phyloP scores from a whole-genome alignment of 768 basidiomycete species.

The Coprinellus aureogranulatus region DNA sequence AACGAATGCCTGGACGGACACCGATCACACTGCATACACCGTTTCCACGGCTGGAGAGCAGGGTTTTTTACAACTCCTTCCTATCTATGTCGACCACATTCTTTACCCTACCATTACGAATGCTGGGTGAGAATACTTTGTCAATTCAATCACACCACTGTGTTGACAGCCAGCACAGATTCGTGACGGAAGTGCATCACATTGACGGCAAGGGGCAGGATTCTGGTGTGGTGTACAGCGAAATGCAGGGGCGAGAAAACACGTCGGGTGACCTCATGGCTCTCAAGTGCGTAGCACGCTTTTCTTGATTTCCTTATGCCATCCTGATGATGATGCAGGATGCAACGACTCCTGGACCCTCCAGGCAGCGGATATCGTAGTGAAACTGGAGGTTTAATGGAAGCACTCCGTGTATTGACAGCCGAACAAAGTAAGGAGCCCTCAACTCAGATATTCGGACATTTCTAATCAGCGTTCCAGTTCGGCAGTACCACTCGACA shows the following conservation, averaged over 20 bases:
- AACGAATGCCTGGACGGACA: conserved; percentile 97
- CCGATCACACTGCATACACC: conserved; percentile 93
- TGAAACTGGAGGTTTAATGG: conserved; percentile 96
- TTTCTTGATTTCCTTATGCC: background rate
- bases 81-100: conserved; percentile 94
- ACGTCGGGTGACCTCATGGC: conserved; percentile 89
- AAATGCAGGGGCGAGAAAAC: conserved; percentile 97
- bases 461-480: conserved; percentile 37
- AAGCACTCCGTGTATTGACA: conserved; percentile 78
- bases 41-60: conserved; percentile 93
- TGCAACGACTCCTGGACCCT: conserved; percentile 80
- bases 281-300: conserved; percentile 53
- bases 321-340: conserved; percentile 40
- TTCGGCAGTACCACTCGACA: conserved; percentile 81
- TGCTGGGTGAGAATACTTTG: conserved; percentile 57
- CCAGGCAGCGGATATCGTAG: conserved; percentile 85
- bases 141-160: background rate
- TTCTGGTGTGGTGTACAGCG: conserved; percentile 94
- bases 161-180: conserved; percentile 28
- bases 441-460: background rate
- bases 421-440: conserved; percentile 76
- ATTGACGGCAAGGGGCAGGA: conserved; percentile 88
- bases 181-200: conserved; percentile 79
- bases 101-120: conserved; percentile 93
- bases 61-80: conserved; percentile 81